These are phyloP conservation scores for Phoma sp. DNA, from an alignment of 2,329 filamentous ascomycete genomes.

Conservation along the genomic window DNA sequence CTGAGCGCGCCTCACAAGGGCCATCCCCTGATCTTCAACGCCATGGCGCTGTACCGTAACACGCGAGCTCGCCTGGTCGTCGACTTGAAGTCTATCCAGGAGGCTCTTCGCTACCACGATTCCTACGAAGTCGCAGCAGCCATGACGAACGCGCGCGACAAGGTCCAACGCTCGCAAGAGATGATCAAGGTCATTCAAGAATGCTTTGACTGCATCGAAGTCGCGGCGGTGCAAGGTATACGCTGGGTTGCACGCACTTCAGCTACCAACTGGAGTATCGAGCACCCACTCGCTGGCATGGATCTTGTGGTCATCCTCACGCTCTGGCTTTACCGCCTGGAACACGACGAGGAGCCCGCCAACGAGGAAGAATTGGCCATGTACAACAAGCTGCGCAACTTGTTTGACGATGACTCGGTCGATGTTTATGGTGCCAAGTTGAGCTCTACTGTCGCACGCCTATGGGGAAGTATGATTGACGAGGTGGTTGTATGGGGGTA, in stretches of 20 bases:
- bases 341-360: slow-evolving; percentile 95
- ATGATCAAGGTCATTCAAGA: slow-evolving; percentile 99
- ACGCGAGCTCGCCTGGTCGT: slow-evolving; percentile 91
- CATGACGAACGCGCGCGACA: slow-evolving; percentile 93
- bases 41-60: slow-evolving; percentile 95
- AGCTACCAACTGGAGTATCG: slow-evolving; percentile 98
- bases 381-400: slow-evolving; percentile 89
- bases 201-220: slow-evolving; percentile 97
- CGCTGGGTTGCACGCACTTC: slow-evolving; percentile 98
- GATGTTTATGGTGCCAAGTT: slow-evolving; percentile 82
- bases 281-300: slow-evolving; percentile 94
- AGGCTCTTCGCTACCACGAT: slow-evolving; percentile 95
- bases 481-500: slow-evolving; percentile 99
- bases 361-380: slow-evolving; percentile 83
- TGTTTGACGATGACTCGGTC: slow-evolving; percentile 90
- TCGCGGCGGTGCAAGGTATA: slow-evolving; percentile 90
- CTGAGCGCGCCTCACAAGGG: slow-evolving; percentile 94
- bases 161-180: slow-evolving; percentile 91
- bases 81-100: slow-evolving; percentile 93
- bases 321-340: slow-evolving; percentile 97
- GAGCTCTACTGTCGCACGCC: slow-evolving; percentile 90
- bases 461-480: slow-evolving; percentile 98
- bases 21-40: slow-evolving; percentile 96
- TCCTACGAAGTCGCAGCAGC: slow-evolving; percentile 95
- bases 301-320: slow-evolving; percentile 98